phyloP scores from a whole-genome alignment of 352 stramenopile genomes.

The Aphanomyces cochlioides region DNA sequence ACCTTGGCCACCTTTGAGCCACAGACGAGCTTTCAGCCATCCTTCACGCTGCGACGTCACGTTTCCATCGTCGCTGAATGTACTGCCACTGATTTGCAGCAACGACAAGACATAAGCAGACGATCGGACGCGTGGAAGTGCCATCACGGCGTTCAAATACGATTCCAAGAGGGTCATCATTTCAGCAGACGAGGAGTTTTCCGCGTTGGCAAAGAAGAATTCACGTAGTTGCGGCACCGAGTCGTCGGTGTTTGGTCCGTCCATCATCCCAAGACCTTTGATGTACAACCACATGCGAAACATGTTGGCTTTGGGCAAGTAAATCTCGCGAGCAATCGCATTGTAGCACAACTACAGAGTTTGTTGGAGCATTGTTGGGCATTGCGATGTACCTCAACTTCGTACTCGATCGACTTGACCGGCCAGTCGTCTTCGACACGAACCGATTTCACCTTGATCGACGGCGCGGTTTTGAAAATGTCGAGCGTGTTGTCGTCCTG shows the following conservation, averaged over 20 bases:
- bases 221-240: conserved; percentile 76
- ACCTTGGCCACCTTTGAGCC: conserved; percentile 73
- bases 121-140: conserved; percentile 55
- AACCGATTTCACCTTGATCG: conserved; percentile 11
- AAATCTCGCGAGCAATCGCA: conserved; percentile 76
- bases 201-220: conserved; percentile 70
- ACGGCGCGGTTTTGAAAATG: conserved; percentile 24
- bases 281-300: conserved; percentile 85
- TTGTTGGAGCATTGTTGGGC: too few species aligned
- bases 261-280: conserved; percentile 62
- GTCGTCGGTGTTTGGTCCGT: conserved; percentile 13
- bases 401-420: conserved; percentile 79
- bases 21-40: conserved; percentile 78
- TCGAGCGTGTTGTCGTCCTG: conserved; percentile 17
- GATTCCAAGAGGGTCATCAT: conserved; percentile 79
- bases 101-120: conserved; percentile 69
- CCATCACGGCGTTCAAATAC: conserved; percentile 62
- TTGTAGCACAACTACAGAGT: conserved; percentile 56
- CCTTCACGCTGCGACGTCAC: conserved; percentile 75
- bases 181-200: conserved; percentile 65
- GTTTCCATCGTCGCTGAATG: conserved; percentile 79
- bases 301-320: conserved; percentile 76
- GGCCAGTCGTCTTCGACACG: conserved; percentile 68
- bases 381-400: conserved; percentile 81
- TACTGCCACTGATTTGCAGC: conserved; percentile 81